Evolutionary conservation across 1,284 basidiomycete genomes (phyloP).

Genomic region (Sparassis latifolia): DNA sequence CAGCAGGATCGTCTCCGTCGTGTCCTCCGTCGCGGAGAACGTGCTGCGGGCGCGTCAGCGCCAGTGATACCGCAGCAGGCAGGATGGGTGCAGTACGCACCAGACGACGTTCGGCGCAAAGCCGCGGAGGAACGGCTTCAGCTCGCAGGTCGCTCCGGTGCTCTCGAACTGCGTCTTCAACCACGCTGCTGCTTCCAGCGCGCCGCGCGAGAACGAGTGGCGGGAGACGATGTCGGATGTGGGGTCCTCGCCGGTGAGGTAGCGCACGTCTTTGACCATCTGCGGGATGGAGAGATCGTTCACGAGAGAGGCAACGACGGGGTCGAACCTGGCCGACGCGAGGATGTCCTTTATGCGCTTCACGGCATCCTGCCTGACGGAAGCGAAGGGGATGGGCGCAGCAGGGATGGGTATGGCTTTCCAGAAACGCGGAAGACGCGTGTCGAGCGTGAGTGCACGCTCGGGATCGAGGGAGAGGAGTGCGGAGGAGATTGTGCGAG

Average conservation of each 20-base stretch:
- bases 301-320: conserved; percentile 54
- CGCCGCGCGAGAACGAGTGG: conserved; percentile 73
- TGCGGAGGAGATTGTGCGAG: conserved; percentile 34
- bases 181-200: conserved; percentile 68
- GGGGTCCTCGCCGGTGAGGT: conserved; percentile 76
- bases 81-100: conserved; percentile 26
- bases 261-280: conserved; percentile 67
- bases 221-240: conserved; percentile 61
- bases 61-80: not conserved
- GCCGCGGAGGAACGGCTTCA: conserved; percentile 58
- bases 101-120: conserved; percentile 85
- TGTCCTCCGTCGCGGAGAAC: conserved; percentile 44
- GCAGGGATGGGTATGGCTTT: conserved; percentile 47
- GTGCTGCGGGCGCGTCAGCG: conserved; percentile 31
- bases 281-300: conserved; percentile 55
- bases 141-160: conserved; percentile 66
- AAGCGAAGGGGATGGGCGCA: conserved; percentile 37
- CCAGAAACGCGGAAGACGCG: conserved; percentile 54
- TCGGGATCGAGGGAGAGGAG: conserved; percentile 38
- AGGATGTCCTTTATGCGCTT: conserved; percentile 45
- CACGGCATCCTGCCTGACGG: conserved; percentile 47
- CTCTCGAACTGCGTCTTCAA: conserved; percentile 64
- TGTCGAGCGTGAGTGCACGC: conserved; percentile 36
- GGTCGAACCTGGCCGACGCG: conserved; percentile 46
- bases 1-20: conserved; percentile 59